Conservation (phyloP, 306 rosid genomes). For the Cyamopsis tetragonoloba region DNA sequence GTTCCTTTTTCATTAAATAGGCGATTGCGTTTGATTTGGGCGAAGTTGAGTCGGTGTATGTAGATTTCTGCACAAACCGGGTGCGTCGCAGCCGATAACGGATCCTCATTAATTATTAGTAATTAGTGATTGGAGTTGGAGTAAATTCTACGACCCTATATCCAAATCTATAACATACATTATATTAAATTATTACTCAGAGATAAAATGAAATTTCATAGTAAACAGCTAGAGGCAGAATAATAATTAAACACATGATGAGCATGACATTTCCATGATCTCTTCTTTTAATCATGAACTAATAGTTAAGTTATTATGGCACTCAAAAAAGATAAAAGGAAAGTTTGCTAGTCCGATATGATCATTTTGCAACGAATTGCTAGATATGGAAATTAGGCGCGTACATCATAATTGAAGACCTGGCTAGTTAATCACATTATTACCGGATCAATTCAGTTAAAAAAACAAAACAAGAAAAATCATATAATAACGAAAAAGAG, state of each 20-base stretch:
- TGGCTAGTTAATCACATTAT: too few species aligned
- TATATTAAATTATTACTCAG: background rate
- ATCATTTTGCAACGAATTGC: too few species aligned
- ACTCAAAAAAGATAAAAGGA: background rate
- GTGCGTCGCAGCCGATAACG: slow-evolving; percentile 56
- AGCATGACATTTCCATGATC: background rate
- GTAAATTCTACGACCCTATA: slow-evolving; percentile 8
- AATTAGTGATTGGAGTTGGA: too few species aligned
- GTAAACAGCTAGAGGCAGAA: background rate
- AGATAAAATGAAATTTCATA: background rate
- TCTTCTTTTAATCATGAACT: too few species aligned
- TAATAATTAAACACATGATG: background rate
- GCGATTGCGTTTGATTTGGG: slow-evolving; percentile 12
- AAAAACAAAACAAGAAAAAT: too few species aligned
- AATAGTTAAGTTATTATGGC: too few species aligned
- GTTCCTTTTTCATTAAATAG: background rate
- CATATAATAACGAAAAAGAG: too few species aligned
- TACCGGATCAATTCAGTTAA: too few species aligned
- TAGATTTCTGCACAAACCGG: slow-evolving; percentile 38
- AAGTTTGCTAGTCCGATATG: too few species aligned
- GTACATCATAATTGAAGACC: too few species aligned
- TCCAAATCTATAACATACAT: background rate
- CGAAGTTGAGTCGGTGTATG: slow-evolving; percentile 29
- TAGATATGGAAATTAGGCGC: too few species aligned
- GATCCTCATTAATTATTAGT: slow-evolving; percentile 58